Evolutionary conservation across 2,329 filamentous ascomycete species (phyloP).

Genomic region (Fusarium sp.): DNA sequence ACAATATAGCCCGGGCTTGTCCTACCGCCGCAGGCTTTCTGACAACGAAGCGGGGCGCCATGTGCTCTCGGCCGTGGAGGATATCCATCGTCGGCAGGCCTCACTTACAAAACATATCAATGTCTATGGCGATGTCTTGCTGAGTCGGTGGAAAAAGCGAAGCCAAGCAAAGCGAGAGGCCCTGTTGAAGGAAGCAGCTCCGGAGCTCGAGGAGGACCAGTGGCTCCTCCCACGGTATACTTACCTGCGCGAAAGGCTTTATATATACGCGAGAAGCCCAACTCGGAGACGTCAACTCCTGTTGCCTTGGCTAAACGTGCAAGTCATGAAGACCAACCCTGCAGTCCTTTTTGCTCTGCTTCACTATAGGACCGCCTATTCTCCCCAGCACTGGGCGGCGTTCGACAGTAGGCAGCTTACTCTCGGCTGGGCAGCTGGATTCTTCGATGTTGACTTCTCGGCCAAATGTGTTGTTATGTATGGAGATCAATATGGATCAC

Average conservation of each 20-base stretch:
- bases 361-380: rapidly evolving
- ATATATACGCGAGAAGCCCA: rapidly evolving
- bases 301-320: not conserved
- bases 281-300: rapidly evolving
- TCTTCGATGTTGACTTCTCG: not conserved
- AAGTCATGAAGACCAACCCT: rapidly evolving
- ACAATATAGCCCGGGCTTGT: not conserved
- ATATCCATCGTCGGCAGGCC: rapidly evolving
- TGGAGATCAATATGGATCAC: rapidly evolving
- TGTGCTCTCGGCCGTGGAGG: rapidly evolving
- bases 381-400: rapidly evolving
- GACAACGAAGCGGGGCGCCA: rapidly evolving
- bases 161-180: rapidly evolving
- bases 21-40: rapidly evolving
- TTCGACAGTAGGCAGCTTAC: rapidly evolving
- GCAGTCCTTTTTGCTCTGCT: rapidly evolving
- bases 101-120: rapidly evolving
- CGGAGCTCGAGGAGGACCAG: rapidly evolving
- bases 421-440: rapidly evolving
- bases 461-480: not conserved
- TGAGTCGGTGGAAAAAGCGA: rapidly evolving
- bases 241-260: rapidly evolving
- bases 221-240: rapidly evolving
- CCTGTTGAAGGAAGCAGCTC: rapidly evolving
- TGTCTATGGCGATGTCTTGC: rapidly evolving